Evolutionary conservation across 2,329 filamentous ascomycete genomes (phyloP), one percentile per base, ranked within the genome.

Genomic region (Colletotrichum tanaceti): DNA sequence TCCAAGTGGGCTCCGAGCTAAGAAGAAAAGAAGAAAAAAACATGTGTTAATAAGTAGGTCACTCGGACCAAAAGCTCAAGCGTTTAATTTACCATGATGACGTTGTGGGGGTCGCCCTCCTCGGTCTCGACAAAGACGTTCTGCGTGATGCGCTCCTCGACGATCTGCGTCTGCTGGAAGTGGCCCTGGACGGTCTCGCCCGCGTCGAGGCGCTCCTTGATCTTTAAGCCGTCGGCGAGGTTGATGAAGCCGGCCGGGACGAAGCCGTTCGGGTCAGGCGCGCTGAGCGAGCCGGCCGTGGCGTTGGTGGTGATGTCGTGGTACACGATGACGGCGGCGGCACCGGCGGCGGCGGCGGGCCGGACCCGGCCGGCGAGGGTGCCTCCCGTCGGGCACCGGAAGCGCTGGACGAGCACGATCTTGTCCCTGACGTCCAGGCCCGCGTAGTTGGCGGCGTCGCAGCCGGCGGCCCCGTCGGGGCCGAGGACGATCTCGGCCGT

Each of bases 71-170:
- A n/a, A n/a, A n/a, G n/a, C n/a, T n/a, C n/a, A n/a, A n/a, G n/a
- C n/a, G n/a, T n/a, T n/a, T n/a, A n/a, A n/a, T n/a, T n/a, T 20
- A 72, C 70, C 70, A 81, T 77, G 18, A 84, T 74, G 2, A 82
- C 77, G 41, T 82, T 84, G 65, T 79, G 75, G 1, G 76, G 78
- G 63, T 84, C 81, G 3, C 83, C 83, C 10, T 76, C 76, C 57
- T 79, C 80, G 3, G 82, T 84, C 74, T 85, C 81, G 2, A 80
- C 78, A 70, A 85, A 79, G 28, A 85, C 77, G 55, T 84, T 85
- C 73, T 81, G 81, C 0, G 80, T 81, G 24, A 78, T 76, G 11
- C 81, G 77, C 35, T 77, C 73, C 62, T 84, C 81, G n/a, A 80
- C 76, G 5, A 79, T 65, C 58, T 76, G 73, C 32, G 76, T 73